phyloP scores from a whole-genome alignment of 2,329 filamentous ascomycete genomes.

The Aspergillus arachidicola region DNA sequence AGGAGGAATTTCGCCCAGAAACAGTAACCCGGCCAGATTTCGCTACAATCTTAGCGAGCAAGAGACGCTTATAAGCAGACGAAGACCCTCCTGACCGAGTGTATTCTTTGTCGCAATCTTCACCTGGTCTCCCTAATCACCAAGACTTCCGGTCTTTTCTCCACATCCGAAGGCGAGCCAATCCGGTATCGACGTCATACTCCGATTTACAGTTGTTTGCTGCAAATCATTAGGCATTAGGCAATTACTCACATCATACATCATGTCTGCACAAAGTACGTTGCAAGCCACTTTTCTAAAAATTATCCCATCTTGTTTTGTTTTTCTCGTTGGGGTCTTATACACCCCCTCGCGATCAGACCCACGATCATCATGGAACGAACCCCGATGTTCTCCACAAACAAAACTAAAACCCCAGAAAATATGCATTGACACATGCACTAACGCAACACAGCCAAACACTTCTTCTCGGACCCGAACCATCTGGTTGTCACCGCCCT shows the following conservation, averaged over 20 bases:
- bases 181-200: conserved; percentile 18
- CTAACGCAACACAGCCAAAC: conserved; percentile 59
- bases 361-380: conserved; percentile 10
- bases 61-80: conserved; percentile 13
- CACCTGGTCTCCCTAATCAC: background rate
- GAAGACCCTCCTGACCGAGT: background rate
- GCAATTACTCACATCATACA: conserved; percentile 17
- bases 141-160: conserved; percentile 2
- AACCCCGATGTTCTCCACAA: conserved; percentile 17
- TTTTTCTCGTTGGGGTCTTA: background rate
- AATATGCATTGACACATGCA: conserved; percentile 10
- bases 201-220: conserved; percentile 3
- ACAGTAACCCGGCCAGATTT: background rate
- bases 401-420: conserved; percentile 7
- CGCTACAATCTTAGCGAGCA: background rate
- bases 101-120: background rate
- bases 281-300: conserved; percentile 8
- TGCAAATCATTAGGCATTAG: conserved; percentile 15
- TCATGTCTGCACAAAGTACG: conserved; percentile 40
- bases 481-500: conserved; percentile 78
- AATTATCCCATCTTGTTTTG: background rate
- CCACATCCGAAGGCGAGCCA: conserved; percentile 9
- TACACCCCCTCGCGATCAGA: conserved; percentile 9
- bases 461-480: conserved; percentile 85
- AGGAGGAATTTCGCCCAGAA: conserved; percentile 12